Evolutionary conservation across 2,329 filamentous ascomycete genomes (phyloP), one percentile per base, ranked within the genome.

Genomic region (Curvularia spicifera): DNA sequence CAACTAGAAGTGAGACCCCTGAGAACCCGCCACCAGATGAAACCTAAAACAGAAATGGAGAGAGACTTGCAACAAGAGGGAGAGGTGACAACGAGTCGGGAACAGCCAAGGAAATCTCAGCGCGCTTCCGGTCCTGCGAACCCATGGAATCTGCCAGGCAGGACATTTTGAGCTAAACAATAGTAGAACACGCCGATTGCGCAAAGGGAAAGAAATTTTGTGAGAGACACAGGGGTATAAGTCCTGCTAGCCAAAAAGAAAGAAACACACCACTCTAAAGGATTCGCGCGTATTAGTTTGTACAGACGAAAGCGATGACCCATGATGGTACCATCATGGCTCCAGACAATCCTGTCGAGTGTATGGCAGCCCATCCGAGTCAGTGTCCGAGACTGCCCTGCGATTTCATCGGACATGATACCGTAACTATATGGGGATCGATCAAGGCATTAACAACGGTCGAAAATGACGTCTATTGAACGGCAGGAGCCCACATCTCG

Each of bases 401-500:
- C 42, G 35, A 40, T 59, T 51, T 45, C 56, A 26, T 42, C 24
- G 33, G 28, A 56, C 54, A 37, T 26, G 52, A 54, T 43, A 54
- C 52, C 28, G 37, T 40, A 28, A 28, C 26, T 40, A 4, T 39
- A 50, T 40, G 33, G 31, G n/a, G 28, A 37, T 42, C 33, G 33
- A 47, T 53, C 43, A 22, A 53, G 43, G 37, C 35, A 28, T 47
- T 18, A 47, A 15, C 60, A 48, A 48, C 59, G 35, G 51, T 35
- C 9, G 22, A 26, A 29, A 29, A n/a, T 28, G n/a, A 26, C 20
- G 47, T 68, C 66, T 76, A 79, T 71, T 79, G 76, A 51, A 78
- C 77, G 7, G 77, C 74, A 29, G 76, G 74, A n/a, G 76, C 76
- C 77, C 77, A 79, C 74, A 78, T 74, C 49, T 76, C 73, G 53